phyloP scores from a whole-genome alignment of 352 stramenopile species.

The Globisporangium parvum region DNA sequence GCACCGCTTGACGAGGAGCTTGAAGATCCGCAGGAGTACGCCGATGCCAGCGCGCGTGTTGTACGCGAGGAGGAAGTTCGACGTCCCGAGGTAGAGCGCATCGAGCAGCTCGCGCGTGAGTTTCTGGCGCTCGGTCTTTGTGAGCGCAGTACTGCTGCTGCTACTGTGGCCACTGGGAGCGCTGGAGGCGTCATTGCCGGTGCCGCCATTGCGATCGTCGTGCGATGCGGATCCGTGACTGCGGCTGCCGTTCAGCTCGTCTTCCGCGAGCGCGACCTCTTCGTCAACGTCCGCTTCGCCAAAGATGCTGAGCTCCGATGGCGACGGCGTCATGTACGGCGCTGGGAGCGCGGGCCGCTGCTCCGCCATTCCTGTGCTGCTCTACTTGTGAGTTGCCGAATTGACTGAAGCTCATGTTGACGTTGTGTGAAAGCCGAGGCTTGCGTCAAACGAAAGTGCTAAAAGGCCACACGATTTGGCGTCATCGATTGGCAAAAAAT shows the following conservation, averaged over 20 bases:
- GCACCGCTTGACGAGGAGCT: constrained; percentile 55
- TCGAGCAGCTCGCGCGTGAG: constrained; percentile 58
- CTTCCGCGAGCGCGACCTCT: constrained; percentile 11
- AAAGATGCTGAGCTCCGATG: constrained; percentile 34
- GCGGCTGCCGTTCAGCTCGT: neutral
- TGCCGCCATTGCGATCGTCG: constrained; percentile 1
- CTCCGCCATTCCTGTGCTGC: too few relatives aligned
- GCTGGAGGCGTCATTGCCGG: constrained; percentile 3
- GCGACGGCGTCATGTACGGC: constrained; percentile 22
- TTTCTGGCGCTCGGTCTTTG: constrained; percentile 19
- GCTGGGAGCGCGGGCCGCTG: neutral
- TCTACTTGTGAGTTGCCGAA: too few relatives aligned
- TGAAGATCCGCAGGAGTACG: constrained; percentile 61
- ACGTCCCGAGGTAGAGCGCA: constrained; percentile 61
- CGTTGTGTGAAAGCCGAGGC: too few relatives aligned
- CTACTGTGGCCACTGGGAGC: neutral
- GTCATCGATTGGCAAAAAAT: too few relatives aligned
- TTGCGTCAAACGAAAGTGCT: too few relatives aligned
- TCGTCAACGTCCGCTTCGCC: constrained; percentile 17
- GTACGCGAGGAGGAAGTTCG: constrained; percentile 85
- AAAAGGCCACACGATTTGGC: too few relatives aligned
- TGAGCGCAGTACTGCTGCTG: constrained; percentile 2
- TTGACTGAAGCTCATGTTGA: too few relatives aligned
- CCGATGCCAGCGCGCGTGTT: constrained; percentile 82
- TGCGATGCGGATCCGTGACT: too few relatives aligned